Percentiles rank a stretch among this genome's conserved stretches.
These are phyloP conservation scores for Cytospora mali DNA, from an alignment of 2,329 filamentous ascomycete genomes.

Conservation along the genomic window DNA sequence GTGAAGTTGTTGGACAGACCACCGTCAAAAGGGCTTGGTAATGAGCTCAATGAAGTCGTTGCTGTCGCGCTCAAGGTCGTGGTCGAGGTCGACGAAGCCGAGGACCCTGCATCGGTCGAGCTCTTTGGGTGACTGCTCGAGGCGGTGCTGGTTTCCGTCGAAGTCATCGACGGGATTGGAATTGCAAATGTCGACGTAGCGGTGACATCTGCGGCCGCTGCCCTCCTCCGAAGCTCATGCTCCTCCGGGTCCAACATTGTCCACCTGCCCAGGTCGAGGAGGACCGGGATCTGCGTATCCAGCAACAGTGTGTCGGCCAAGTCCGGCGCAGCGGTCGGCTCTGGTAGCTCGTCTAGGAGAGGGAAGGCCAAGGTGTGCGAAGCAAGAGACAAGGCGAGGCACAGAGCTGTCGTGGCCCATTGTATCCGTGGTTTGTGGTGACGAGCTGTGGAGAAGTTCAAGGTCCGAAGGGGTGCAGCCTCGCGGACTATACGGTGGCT, in stretches of 20 bases:
- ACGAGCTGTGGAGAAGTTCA: not conserved
- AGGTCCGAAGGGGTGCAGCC: constrained; percentile 10
- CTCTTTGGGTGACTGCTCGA: constrained; percentile 1
- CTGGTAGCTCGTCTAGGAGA: constrained; percentile 24
- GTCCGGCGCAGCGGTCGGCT: constrained; percentile 33
- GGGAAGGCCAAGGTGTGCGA: constrained; percentile 34
- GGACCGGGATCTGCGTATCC: constrained; percentile 41
- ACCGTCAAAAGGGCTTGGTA: constrained; percentile 70
- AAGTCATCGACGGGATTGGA: constrained; percentile 26
- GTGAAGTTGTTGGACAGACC: constrained; percentile 65
- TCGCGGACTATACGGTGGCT: constrained; percentile 16
- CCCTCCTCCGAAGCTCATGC: constrained; percentile 32
- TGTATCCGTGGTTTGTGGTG: constrained; percentile 33
- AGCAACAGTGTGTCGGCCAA: constrained; percentile 40
- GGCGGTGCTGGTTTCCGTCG: constrained; percentile 39
- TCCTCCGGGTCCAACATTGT: constrained; percentile 42
- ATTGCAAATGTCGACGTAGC: constrained; percentile 27
- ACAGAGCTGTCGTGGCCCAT: constrained; percentile 34
- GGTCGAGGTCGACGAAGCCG: constrained; percentile 28
- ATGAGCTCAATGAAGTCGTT: constrained; percentile 39
- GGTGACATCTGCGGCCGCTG: constrained; percentile 14
- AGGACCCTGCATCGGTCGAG: not conserved
- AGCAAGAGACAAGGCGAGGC: constrained; percentile 32
- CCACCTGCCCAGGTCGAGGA: constrained; percentile 41
- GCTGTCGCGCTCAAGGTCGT: constrained; percentile 36